Evolutionary conservation across 2,329 filamentous ascomycete species (phyloP).

Genomic region (Dothidotthia symphoricarpi): DNA sequence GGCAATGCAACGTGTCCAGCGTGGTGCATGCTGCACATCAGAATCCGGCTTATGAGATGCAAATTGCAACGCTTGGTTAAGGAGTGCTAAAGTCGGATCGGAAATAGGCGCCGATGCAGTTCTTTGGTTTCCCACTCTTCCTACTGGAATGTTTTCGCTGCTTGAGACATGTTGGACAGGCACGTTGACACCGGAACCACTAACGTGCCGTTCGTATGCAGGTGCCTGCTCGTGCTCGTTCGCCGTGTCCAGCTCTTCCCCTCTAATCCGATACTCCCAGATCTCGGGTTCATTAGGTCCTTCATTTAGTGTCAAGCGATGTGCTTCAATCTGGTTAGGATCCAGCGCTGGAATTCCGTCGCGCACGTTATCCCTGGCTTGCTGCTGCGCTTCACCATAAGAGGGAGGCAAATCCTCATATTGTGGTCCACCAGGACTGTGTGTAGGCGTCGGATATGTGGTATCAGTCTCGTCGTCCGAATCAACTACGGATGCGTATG

Average conservation of each 20-base stretch:
- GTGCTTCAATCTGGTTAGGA: constrained; percentile 29
- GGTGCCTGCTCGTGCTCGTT: constrained; percentile 23
- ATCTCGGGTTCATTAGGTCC: constrained; percentile 23
- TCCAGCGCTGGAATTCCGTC: constrained; percentile 26
- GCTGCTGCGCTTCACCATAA: constrained; percentile 34
- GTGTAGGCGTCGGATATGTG: constrained; percentile 25
- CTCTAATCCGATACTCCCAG: constrained; percentile 26
- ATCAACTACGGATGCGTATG: too few species aligned
- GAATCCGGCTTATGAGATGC: constrained; percentile 24
- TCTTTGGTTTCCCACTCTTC: constrained; percentile 8
- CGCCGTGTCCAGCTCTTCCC: constrained; percentile 14
- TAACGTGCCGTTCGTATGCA: constrained; percentile 19
- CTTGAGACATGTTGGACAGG: constrained; percentile 26
- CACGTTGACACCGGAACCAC: constrained; percentile 17
- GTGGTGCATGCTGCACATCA: constrained; percentile 24
- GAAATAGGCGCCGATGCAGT: neutral
- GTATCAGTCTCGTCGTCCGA: too few species aligned
- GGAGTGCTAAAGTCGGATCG: constrained; percentile 13
- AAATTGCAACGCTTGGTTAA: constrained; percentile 27
- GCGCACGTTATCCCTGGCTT: constrained; percentile 22
- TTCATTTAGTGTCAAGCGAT: constrained; percentile 24
- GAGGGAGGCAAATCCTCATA: constrained; percentile 41
- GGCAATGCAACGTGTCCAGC: constrained; percentile 23
- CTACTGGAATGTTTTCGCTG: constrained; percentile 25
- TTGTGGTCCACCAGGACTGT: constrained; percentile 33